Conservation (phyloP, 768 basidiomycete genomes). For the Lactarius sanguifluus region DNA sequence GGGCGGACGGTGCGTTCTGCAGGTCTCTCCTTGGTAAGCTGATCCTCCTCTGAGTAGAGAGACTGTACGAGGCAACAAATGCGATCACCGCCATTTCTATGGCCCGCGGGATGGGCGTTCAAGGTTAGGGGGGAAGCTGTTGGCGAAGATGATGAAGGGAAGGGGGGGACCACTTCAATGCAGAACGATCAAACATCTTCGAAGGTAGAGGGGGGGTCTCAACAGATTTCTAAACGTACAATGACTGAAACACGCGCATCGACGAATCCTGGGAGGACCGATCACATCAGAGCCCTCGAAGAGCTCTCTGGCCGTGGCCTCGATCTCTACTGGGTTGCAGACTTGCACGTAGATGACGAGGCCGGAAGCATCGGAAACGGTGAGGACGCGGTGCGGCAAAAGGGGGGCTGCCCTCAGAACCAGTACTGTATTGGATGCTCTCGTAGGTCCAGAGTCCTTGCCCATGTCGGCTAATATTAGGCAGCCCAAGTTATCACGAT, state of each 20-base stretch:
- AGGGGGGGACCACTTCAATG: not conserved
- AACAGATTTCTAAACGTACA: slow-evolving; percentile 37
- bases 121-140: not conserved
- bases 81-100: not conserved
- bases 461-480: slow-evolving; percentile 1
- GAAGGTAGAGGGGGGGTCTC: slow-evolving; percentile 1
- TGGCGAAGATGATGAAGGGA: not conserved
- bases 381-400: slow-evolving; percentile 47
- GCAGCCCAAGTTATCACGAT: not conserved
- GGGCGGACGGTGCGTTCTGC: slow-evolving; percentile 62
- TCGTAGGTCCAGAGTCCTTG: not conserved
- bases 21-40: slow-evolving; percentile 56
- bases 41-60: slow-evolving; percentile 58
- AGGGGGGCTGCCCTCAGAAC: slow-evolving; percentile 43
- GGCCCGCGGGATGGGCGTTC: slow-evolving; percentile 3
- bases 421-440: slow-evolving; percentile 25
- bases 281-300: slow-evolving; percentile 38
- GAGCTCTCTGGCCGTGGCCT: slow-evolving; percentile 4
- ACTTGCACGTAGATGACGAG: slow-evolving; percentile 47
- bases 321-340: slow-evolving; percentile 15
- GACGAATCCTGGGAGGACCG: slow-evolving; percentile 55
- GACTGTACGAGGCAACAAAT: slow-evolving; percentile 39
- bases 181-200: slow-evolving; percentile 3
- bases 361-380: slow-evolving; percentile 47
- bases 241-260: slow-evolving; percentile 54